phyloP scores from a whole-genome alignment of 495 filamentous ascomycete species.

The Neurospora cerealis region DNA sequence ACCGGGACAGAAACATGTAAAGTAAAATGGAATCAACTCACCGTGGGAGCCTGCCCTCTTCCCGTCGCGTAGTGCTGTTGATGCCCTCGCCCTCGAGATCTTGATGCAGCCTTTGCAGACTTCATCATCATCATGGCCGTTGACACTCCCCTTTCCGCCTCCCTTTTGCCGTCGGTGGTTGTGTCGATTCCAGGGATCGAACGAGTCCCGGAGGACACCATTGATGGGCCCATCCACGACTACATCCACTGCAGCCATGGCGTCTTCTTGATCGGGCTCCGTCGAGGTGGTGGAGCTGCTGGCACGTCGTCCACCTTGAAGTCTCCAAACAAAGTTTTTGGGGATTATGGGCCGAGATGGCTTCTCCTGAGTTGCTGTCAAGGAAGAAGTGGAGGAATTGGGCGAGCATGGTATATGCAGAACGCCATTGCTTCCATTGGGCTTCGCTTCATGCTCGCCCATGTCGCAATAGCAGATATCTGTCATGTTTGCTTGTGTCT shows the following conservation, averaged over 20 bases:
- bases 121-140: conserved; percentile 3
- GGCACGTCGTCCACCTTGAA: conserved; percentile 13
- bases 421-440: not conserved
- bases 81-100: conserved; percentile 17
- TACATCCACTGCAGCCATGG: conserved; percentile 19
- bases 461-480: not conserved
- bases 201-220: conserved; percentile 13
- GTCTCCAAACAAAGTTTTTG: conserved; percentile 20
- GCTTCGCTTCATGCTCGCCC: not conserved
- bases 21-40: conserved; percentile 6
- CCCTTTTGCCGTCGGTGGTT: not conserved
- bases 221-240: not conserved
- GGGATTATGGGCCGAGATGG: not conserved
- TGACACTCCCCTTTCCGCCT: not conserved
- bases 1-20: not conserved
- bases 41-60: conserved; percentile 4
- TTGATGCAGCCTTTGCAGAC: conserved; percentile 23
- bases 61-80: not conserved
- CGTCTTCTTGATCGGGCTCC: not conserved
- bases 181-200: conserved; percentile 20
- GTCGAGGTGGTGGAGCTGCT: conserved; percentile 5
- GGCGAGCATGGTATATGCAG: conserved; percentile 2
- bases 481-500: not conserved
- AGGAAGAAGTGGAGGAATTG: conserved; percentile 5
- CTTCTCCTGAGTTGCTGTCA: not conserved